Conservation (phyloP, 176 grass and related monocot species). For the Triticum monococcum region DNA sequence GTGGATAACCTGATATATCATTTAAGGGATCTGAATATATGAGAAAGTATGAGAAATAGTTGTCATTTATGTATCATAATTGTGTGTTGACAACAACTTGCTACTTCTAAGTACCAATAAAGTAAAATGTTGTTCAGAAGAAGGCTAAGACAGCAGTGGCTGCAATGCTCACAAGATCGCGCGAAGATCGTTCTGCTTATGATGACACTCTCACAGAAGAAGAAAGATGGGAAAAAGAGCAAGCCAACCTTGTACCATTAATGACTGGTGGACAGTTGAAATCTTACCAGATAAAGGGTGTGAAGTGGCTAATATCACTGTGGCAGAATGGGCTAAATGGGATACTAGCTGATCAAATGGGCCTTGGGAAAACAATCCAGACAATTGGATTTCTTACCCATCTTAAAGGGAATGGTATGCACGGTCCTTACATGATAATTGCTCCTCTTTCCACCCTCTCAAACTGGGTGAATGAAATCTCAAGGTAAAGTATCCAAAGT, state of each 20-base stretch:
- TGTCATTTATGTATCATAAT: neutral
- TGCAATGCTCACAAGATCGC: slow-evolving; percentile 83
- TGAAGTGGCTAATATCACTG: slow-evolving; percentile 94
- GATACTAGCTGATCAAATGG: slow-evolving; percentile 98
- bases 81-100: neutral
- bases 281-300: slow-evolving; percentile 95
- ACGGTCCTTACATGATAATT: slow-evolving; percentile 92
- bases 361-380: slow-evolving; percentile 98
- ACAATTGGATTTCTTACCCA: slow-evolving; percentile 94
- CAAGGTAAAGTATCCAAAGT: slow-evolving; percentile 51
- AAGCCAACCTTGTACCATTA: slow-evolving; percentile 78
- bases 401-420: slow-evolving; percentile 85
- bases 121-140: slow-evolving; percentile 49
- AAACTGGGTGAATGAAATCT: slow-evolving; percentile 89
- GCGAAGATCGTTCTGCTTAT: slow-evolving; percentile 47
- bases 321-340: slow-evolving; percentile 98
- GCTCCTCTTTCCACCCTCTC: slow-evolving; percentile 97
- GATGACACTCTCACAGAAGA: slow-evolving; percentile 67
- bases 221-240: slow-evolving; percentile 72
- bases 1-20: neutral
- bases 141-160: slow-evolving; percentile 88
- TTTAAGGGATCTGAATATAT: neutral
- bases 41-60: neutral
- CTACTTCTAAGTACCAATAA: slow-evolving; percentile 9
- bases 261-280: slow-evolving; percentile 92